phyloP scores from a whole-genome alignment of 1,284 basidiomycete species.

The Moesziomyces globuligerus region DNA sequence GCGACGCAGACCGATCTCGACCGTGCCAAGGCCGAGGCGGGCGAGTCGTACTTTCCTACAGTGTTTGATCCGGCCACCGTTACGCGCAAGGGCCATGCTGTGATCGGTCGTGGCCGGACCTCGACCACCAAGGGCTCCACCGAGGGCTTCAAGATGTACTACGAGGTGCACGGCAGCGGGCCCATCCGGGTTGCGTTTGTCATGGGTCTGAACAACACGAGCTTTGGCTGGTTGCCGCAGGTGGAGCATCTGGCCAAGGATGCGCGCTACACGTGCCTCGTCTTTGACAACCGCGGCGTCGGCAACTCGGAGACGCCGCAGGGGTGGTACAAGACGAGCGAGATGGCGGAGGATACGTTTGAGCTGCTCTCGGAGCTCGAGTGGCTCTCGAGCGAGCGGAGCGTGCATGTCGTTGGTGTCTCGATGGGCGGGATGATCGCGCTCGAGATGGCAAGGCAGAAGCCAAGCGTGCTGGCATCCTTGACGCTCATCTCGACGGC shows the following conservation, averaged over 20 bases:
- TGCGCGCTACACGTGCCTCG: slow-evolving; percentile 73
- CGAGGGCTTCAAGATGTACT: slow-evolving; percentile 60
- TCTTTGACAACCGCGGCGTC: slow-evolving; percentile 88
- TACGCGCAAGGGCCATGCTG: slow-evolving; percentile 30
- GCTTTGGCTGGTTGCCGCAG: slow-evolving; percentile 68
- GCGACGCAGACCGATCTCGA: slow-evolving; percentile 50
- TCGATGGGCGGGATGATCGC: slow-evolving; percentile 89
- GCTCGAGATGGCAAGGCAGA: slow-evolving; percentile 60
- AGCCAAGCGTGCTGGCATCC: slow-evolving; percentile 38
- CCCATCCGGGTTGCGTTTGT: slow-evolving; percentile 55
- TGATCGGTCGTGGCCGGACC: slow-evolving; percentile 41
- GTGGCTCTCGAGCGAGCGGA: slow-evolving; percentile 74
- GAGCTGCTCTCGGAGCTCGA: slow-evolving; percentile 75
- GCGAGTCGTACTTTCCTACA: slow-evolving; percentile 49
- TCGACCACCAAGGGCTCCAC: slow-evolving; percentile 12
- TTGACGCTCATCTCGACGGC: slow-evolving; percentile 61
- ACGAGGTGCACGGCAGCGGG: slow-evolving; percentile 65
- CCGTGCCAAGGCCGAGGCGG: slow-evolving; percentile 25
- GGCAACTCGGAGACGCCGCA: slow-evolving; percentile 78
- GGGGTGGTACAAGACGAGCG: slow-evolving; percentile 71
- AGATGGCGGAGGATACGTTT: slow-evolving; percentile 81
- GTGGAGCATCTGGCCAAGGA: slow-evolving; percentile 63
- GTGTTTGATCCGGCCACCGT: slow-evolving; percentile 62
- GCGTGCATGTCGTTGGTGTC: slow-evolving; percentile 79
- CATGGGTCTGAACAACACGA: slow-evolving; percentile 68